Evolutionary conservation across 2,329 filamentous ascomycete genomes (phyloP).

Genomic region (Verticillium dahliae): DNA sequence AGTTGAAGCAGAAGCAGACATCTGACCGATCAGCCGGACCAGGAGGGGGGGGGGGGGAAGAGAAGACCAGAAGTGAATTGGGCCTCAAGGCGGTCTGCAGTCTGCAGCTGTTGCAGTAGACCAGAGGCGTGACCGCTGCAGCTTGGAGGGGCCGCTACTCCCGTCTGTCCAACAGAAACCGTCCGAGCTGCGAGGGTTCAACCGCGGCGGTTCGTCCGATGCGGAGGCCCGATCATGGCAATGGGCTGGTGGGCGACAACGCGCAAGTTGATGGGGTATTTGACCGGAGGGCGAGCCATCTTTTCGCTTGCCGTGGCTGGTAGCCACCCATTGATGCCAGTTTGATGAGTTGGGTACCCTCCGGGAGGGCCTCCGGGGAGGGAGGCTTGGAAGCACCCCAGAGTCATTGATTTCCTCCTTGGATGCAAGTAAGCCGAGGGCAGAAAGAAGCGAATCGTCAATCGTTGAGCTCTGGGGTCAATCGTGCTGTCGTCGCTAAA

Average conservation of each 20-base stretch:
- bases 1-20: neutral
- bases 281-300: neutral
- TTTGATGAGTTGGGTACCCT: neutral
- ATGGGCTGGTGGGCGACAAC: neutral
- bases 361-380: too few species aligned
- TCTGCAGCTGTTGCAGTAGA: neutral
- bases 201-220: neutral
- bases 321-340: neutral
- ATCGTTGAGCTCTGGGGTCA: too few species aligned
- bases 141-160: neutral
- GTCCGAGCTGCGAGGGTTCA: neutral
- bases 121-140: neutral
- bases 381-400: too few species aligned
- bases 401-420: too few species aligned
- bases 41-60: neutral
- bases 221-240: neutral
- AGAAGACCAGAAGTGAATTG: neutral
- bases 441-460: too few species aligned
- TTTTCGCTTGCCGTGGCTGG: neutral
- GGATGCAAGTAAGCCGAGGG: too few species aligned
- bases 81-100: conserved; percentile 5
- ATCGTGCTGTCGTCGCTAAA: too few species aligned
- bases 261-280: neutral
- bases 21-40: neutral
- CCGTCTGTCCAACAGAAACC: neutral